Base-by-base conservation (phyloP, 2,329 filamentous ascomycete species). In the Fusarium anguioides region DNA sequence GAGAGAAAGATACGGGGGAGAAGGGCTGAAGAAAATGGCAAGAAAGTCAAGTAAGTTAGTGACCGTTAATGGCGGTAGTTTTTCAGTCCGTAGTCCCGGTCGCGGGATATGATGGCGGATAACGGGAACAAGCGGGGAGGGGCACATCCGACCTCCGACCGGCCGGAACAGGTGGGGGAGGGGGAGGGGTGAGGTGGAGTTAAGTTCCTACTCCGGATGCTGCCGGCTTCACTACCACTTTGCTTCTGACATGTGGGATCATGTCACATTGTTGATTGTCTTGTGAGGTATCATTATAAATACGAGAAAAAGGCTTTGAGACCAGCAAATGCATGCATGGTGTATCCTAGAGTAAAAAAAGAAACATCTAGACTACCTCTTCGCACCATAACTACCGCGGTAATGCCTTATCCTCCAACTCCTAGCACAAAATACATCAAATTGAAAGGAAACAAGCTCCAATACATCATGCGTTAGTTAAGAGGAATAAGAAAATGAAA, bases 361-460 rank as follows among this genome's bases (percentile, higher is more conserved):
- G 21, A 27, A 37, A 27, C 26, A 36, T 60, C 27, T n/a, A 33
- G 15, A 33, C 31, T 60, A 40, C 35, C 31, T 35, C 51, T 24
- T 23, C 27, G 24, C 23, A 20, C n/a, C n/a, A n/a, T n/a, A n/a
- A n/a, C n/a, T n/a, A 23, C 36, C 42, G n/a, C n/a, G n/a, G n/a
- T 24, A 39, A 52, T 71, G 46, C 60, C 62, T 53, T 24, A 64
- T 60, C 66, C 62, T 62, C 58, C 62, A 71, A 71, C 71, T 69
- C 71, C 71, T 27, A 40, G 49, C 58, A 45, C 17, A 59, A 61
- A 58, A 41, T 31, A 49, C 17, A 56, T 11, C 12, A 66, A 50
- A 62, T 52, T 27, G 57, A 60, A 65, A 50, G 44, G 44, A 40
- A 41, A 42, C 44, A 41, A 23, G 57, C 58, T n/a, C 54, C n/a